These are phyloP conservation scores for Botrytis galanthina DNA, from an alignment of 2,329 filamentous ascomycete species.

Conservation along the genomic window DNA sequence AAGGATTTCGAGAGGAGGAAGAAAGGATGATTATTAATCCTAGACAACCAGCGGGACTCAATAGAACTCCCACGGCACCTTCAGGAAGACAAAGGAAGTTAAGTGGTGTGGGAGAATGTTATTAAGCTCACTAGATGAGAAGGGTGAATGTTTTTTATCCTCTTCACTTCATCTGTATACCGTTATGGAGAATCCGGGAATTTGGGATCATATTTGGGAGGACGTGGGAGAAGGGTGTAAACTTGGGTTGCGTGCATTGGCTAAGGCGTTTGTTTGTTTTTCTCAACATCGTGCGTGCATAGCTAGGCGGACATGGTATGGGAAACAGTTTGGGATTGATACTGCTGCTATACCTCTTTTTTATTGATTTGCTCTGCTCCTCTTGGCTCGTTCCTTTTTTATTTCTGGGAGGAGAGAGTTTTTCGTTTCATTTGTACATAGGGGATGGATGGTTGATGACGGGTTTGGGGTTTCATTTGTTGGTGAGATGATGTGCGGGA, in stretches of 20 bases:
- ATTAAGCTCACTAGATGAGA: constrained; percentile 38
- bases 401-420: not conserved
- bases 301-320: constrained; percentile 15
- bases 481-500: not conserved
- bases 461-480: not conserved
- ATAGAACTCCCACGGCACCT: not conserved
- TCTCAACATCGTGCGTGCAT: constrained; percentile 14
- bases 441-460: not conserved
- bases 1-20: constrained; percentile 29
- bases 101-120: constrained; percentile 57
- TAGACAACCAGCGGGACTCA: constrained; percentile 1
- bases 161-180: constrained; percentile 21
- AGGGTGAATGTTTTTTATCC: not conserved
- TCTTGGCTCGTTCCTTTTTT: not conserved
- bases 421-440: constrained; percentile 10
- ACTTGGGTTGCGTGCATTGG: constrained; percentile 27
- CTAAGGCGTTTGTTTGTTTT: constrained; percentile 22
- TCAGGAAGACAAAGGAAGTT: constrained; percentile 44
- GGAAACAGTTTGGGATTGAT: constrained; percentile 15
- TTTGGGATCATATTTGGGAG: not conserved
- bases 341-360: constrained; percentile 15
- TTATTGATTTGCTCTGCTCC: constrained; percentile 8
- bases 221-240: not conserved
- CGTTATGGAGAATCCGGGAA: constrained; percentile 26
- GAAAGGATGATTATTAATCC: constrained; percentile 33